phyloP scores from a whole-genome alignment of 805 yeast species.

The Cyberlindnera galapagoensis region DNA sequence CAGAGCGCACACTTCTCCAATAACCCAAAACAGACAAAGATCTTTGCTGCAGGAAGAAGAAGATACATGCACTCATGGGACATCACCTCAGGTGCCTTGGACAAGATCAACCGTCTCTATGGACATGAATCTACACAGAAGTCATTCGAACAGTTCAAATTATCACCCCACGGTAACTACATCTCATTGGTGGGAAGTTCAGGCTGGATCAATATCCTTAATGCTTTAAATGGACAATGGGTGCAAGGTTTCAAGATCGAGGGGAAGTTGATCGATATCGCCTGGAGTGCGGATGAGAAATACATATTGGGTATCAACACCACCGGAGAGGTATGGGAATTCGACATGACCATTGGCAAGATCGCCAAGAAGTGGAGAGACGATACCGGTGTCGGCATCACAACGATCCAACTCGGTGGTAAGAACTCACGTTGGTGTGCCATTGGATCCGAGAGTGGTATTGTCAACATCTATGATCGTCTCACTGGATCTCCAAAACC shows the following conservation, averaged over 20 bases:
- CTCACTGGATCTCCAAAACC: constrained; percentile 40
- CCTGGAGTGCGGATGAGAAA: constrained; percentile 44
- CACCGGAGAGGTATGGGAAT: constrained; percentile 89
- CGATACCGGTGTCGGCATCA: constrained; percentile 77
- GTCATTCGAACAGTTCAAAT: constrained; percentile 79
- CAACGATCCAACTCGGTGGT: constrained; percentile 70
- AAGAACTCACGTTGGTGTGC: constrained; percentile 74
- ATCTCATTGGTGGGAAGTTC: constrained; percentile 75
- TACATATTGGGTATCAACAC: constrained; percentile 57
- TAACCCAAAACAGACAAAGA: constrained; percentile 39
- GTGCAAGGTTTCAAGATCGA: constrained; percentile 81
- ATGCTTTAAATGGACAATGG: constrained; percentile 81
- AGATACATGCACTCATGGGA: constrained; percentile 92
- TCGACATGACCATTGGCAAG: constrained; percentile 44
- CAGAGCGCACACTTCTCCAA: constrained; percentile 64
- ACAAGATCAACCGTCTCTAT: constrained; percentile 81
- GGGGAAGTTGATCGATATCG: constrained; percentile 80
- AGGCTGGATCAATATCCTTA: constrained; percentile 86
- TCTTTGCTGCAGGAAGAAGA: constrained; percentile 88
- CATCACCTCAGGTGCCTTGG: constrained; percentile 63
- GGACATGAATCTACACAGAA: constrained; percentile 85
- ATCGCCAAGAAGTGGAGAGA: constrained; percentile 74
- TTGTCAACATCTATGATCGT: constrained; percentile 80
- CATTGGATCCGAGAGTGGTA: constrained; percentile 81
- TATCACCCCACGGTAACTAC: constrained; percentile 68